These are phyloP conservation scores for Euphrasia confusa DNA, from an alignment of 257 asterid genomes.

Conservation along the genomic window DNA sequence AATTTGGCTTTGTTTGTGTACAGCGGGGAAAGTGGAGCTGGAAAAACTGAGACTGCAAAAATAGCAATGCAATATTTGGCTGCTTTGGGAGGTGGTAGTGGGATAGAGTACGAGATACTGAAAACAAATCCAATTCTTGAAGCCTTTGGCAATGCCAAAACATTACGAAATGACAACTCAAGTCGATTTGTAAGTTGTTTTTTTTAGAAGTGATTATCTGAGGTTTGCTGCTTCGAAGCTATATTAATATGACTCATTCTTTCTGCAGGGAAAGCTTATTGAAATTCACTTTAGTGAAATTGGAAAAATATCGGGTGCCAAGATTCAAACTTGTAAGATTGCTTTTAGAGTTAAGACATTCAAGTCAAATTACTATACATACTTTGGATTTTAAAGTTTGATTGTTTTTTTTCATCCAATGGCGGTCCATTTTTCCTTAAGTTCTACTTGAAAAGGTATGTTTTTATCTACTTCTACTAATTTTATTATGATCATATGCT, in stretches of 20 bases:
- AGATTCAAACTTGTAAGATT: conserved; percentile 74
- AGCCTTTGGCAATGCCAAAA: conserved; percentile 90
- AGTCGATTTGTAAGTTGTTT: conserved; percentile 77
- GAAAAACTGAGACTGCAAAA: conserved; percentile 90
- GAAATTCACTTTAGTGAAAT: conserved; percentile 89
- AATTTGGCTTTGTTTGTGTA: conserved; percentile 9
- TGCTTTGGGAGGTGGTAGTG: conserved; percentile 88
- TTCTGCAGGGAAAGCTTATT: conserved; percentile 74
- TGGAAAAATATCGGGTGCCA: conserved; percentile 87
- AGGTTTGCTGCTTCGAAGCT: conserved; percentile 9
- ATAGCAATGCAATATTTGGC: conserved; percentile 94
- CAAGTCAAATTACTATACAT: conserved; percentile 11
- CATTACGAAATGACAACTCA: conserved; percentile 78
- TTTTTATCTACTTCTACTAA: conserved; percentile 20
- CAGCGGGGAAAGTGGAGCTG: conserved; percentile 97
- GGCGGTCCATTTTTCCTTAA: conserved; percentile 27
- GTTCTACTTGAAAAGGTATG: conserved; percentile 89
- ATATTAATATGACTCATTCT: conserved; percentile 10
- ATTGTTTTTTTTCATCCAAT: conserved; percentile 26
- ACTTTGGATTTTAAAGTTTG: conserved; percentile 24
- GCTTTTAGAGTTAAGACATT: conserved; percentile 10
- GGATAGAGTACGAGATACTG: conserved; percentile 79
- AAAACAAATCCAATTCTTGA: conserved; percentile 86
- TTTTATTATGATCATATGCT: conserved; percentile 13
- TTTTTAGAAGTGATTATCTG: conserved; percentile 13